Evolutionary conservation across 2,329 filamentous ascomycete species (phyloP), one percentile per base, ranked within the genome.

Genomic region (Tympanopsis confertula): DNA sequence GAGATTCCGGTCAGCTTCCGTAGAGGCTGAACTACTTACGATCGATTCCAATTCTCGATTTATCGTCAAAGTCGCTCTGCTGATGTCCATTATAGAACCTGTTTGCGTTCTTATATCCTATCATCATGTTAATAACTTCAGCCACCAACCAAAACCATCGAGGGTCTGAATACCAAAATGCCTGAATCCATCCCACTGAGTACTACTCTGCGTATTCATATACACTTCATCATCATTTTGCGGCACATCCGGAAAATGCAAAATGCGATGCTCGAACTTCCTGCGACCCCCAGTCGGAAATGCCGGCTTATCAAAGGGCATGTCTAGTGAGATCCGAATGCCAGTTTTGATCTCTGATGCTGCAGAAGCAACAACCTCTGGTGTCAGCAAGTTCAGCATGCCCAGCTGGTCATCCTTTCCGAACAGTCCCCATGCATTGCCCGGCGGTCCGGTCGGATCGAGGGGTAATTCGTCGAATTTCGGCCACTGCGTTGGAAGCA

Each of bases 321-420:
- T 62, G 49, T 62, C 57, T 3, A 62, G 49, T 0, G 53, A 54
- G 0, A 61, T 45, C 13, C 58, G 55, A 13, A 53, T 47, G 20
- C 59, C 62, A 4, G 53, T 55, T 33, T 57, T 55, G 43, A 70
- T 69, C 45, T 69, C 65, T 14, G 54, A 50, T 1, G 64, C 57
- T 0, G 65, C 65, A 5, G 53, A 49, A 5, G 53, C 53, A 15
- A 66, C 56, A 10, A 55, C 57, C n/a, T 56, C 49, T 0, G 65
- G 59, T 0, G 66, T 71, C 35, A 71, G 57, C 4, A 68, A 54
- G 47, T 70, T 70, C 4, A 71, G 56, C 39, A 63, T 66, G 13
- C 68, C 67, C 3, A 68, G 52, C 42, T 68, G 56, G 43, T 69
- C 67, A 20, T 52, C 39, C 2, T 52, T 41, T 4, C 66, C 66